Conservation (phyloP, 495 filamentous ascomycete genomes). For the Talaromyces wortmannii region DNA sequence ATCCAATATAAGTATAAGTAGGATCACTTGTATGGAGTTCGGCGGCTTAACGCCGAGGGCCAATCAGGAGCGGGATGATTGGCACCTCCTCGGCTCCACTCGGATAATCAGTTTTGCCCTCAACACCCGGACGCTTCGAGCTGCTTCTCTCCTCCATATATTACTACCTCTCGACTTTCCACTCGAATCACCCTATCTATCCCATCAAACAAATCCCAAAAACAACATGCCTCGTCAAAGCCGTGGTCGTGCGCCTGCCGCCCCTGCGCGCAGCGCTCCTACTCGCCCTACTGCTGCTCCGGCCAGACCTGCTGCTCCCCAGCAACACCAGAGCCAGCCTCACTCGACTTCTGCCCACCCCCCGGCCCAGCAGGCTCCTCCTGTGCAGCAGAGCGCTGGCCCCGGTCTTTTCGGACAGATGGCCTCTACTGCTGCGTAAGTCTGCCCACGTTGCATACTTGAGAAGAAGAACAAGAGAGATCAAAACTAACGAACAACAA, state of each 20-base stretch:
- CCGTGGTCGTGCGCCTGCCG: conserved; percentile 56
- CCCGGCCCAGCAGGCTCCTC: conserved; percentile 38
- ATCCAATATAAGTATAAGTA: background rate
- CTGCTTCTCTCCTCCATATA: conserved; percentile 17
- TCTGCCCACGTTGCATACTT: conserved; percentile 1
- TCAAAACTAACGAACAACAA: conserved; percentile 4
- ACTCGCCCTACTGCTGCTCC: conserved; percentile 62
- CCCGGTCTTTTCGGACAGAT: conserved; percentile 79
- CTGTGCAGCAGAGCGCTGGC: conserved; percentile 45
- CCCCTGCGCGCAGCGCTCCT: conserved; percentile 52
- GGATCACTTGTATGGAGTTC: background rate
- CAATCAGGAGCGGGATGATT: background rate
- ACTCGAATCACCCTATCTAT: background rate
- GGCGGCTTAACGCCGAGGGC: background rate
- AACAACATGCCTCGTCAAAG: conserved; percentile 72
- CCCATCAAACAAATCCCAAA: background rate
- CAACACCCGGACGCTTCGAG: conserved; percentile 14
- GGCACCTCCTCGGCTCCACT: background rate
- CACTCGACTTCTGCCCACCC: conserved; percentile 63
- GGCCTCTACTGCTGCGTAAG: conserved; percentile 81
- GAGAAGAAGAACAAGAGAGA: too few species aligned
- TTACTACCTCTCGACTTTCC: background rate
- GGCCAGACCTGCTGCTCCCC: conserved; percentile 48
- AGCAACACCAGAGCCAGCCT: conserved; percentile 31
- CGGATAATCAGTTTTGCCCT: background rate